Evolutionary conservation across 495 filamentous ascomycete genomes (phyloP).

Genomic region (Rhizodiscina lignyota): DNA sequence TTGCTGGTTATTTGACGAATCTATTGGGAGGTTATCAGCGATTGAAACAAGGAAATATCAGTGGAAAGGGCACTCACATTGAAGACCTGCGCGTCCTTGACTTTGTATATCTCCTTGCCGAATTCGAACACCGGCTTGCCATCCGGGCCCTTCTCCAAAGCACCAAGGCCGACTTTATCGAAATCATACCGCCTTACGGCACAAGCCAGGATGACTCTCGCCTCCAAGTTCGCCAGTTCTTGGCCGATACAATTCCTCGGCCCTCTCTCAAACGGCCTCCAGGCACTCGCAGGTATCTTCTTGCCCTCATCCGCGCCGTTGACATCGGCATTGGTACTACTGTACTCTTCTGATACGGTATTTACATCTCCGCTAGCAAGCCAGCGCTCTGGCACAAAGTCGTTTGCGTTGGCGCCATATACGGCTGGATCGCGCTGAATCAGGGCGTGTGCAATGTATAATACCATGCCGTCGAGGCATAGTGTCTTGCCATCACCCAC

Average conservation of each 20-base stretch:
- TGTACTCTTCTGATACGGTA: background rate
- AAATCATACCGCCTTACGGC: background rate
- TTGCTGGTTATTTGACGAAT: too few species aligned
- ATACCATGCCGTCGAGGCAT: background rate
- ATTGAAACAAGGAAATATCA: too few species aligned
- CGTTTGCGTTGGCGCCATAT: constrained; percentile 2
- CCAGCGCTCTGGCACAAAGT: constrained; percentile 12
- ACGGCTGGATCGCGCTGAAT: constrained; percentile 4
- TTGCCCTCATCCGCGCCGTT: background rate
- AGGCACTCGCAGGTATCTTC: constrained; percentile 7
- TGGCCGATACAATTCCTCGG: constrained; percentile 22
- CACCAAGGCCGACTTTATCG: background rate
- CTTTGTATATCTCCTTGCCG: background rate
- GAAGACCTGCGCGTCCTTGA: background rate
- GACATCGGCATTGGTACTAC: background rate
- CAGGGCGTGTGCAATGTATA: background rate
- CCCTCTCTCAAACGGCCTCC: constrained; percentile 17
- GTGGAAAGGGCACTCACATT: background rate
- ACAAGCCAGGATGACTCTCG: constrained; percentile 15
- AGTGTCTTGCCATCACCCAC: background rate
- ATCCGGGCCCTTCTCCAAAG: background rate
- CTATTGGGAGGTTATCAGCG: too few species aligned
- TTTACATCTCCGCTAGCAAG: background rate
- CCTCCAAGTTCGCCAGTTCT: constrained; percentile 19
- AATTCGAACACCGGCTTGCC: background rate